phyloP scores from a whole-genome alignment of 768 basidiomycete genomes.

The Tephrocybe sp. region DNA sequence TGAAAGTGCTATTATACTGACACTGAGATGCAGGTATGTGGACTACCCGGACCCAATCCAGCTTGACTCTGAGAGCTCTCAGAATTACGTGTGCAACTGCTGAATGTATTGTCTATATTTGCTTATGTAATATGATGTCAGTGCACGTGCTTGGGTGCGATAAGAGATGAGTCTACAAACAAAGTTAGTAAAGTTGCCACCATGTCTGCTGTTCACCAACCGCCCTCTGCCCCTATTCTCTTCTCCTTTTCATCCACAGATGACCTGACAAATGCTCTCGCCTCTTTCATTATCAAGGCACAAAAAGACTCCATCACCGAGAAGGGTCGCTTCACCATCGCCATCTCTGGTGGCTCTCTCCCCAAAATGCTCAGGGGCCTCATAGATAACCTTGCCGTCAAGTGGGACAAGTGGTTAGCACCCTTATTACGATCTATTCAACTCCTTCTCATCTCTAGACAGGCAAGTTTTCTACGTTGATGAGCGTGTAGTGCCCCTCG shows the following conservation, averaged over 20 bases:
- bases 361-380: constrained; percentile 79
- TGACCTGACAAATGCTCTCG: constrained; percentile 63
- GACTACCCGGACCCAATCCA: constrained; percentile 99
- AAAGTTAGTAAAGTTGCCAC: constrained; percentile 5
- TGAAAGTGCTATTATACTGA: not conserved
- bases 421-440: not conserved
- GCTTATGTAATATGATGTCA: constrained; percentile 9
- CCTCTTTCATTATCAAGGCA: constrained; percentile 78
- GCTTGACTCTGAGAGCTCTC: constrained; percentile 89
- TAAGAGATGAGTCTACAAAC: constrained; percentile 6
- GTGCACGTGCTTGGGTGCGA: constrained; percentile 2
- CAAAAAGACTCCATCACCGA: constrained; percentile 89
- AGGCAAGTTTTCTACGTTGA: constrained; percentile 99
- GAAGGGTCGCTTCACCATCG: constrained; percentile 88
- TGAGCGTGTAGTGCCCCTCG: constrained; percentile 91
- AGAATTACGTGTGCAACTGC: constrained; percentile 92
- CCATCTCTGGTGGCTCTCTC: constrained; percentile 90
- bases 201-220: constrained; percentile 42
- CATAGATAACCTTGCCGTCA: constrained; percentile 57
- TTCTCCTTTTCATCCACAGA: constrained; percentile 60
- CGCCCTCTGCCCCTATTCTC: constrained; percentile 69
- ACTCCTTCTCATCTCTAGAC: constrained; percentile 5
- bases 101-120: constrained; percentile 30
- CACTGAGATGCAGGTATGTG: constrained; percentile 63
- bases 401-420: constrained; percentile 92